Evolutionary conservation across 345 rosid genomes (phyloP), one percentile per base, ranked within the genome.

Genomic region (Brassica cretica): DNA sequence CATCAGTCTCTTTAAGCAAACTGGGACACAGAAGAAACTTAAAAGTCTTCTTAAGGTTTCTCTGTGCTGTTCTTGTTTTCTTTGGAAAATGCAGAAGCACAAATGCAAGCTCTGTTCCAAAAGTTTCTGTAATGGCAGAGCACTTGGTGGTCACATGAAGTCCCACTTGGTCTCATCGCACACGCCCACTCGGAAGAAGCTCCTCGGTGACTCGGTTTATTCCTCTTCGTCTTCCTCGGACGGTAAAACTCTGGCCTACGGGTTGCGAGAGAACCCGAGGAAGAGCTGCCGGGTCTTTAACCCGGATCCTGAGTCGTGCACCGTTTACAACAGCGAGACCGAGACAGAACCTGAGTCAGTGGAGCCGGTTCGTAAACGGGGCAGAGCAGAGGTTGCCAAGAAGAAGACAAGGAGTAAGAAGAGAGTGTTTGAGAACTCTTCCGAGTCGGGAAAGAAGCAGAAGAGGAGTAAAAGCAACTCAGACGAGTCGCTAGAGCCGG

Each of bases 61-160:
- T 66, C 73, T 77, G 79, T 60, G 53, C 55, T 61, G 66, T 77
- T 70, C 71, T 70, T 73, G 39, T 74, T 61, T 44, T 73, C 74
- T 67, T 61, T 49, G 25, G 74, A 39, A 70, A 78, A 88, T 90
- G 95, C 90, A 90, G 87, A 95, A 76, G 75, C 92, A 88, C 85
- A 85, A 76, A 78, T 95, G 99, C 83, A 93, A 86, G 77, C 89
- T 95, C 33, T 95, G 99, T 75, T 82, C 86, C 5, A 88, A 90
- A 71, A 84, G 75, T 71, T 95, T 95, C 86, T 80, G 87, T 49
- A 90, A 88, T 82, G 97, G 97, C 25, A 90, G 96, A 84, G 96
- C 98, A 53, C 84, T 95, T 66, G 97, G 98, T 8, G 98, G 98
- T 71, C 99, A 95, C 84, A 95, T 95, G 97, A 89, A 90, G 86